Evolutionary conservation across 495 filamentous ascomycete species (phyloP).

Genomic region (Aspergillus affinis): DNA sequence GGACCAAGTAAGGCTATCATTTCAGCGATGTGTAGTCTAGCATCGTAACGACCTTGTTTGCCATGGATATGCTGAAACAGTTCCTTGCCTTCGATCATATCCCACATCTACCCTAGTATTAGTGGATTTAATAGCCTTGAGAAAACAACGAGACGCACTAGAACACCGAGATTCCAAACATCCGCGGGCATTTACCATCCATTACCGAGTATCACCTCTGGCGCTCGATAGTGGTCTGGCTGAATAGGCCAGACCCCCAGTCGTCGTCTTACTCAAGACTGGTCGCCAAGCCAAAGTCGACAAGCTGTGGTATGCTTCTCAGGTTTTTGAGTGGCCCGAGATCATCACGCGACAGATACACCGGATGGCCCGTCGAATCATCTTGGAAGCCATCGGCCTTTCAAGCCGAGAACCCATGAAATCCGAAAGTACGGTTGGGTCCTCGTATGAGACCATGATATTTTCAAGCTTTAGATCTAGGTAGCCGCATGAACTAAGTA

Average conservation of each 20-base stretch:
- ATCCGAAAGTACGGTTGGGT: constrained; percentile 40
- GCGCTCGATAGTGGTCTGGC: constrained; percentile 46
- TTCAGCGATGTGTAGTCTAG: constrained; percentile 43
- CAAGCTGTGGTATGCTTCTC: constrained; percentile 61
- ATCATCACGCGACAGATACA: constrained; percentile 42
- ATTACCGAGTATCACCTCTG: constrained; percentile 47
- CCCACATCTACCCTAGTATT: constrained; percentile 44
- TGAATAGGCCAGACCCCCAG: constrained; percentile 44
- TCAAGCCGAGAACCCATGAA: constrained; percentile 38
- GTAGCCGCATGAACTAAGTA: constrained; percentile 25
- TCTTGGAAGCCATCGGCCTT: constrained; percentile 42
- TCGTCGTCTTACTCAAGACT: constrained; percentile 46
- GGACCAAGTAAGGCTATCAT: constrained; percentile 49
- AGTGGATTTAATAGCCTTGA: constrained; percentile 23
- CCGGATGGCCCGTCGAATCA: constrained; percentile 30
- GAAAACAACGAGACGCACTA: constrained; percentile 38
- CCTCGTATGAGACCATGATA: constrained; percentile 46
- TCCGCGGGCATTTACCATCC: constrained; percentile 43
- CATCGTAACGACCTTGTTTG: constrained; percentile 32
- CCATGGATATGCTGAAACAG: constrained; percentile 43
- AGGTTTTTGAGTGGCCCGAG: constrained; percentile 39
- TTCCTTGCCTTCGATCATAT: constrained; percentile 49
- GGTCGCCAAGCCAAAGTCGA: constrained; percentile 85
- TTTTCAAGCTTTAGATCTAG: constrained; percentile 51
- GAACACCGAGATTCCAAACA: constrained; percentile 50